Percentiles rank a stretch among this genome's conserved stretches.
These are phyloP conservation scores for Hypomontagnella monticulosa DNA, from an alignment of 495 filamentous ascomycete species.

Conservation along the genomic window DNA sequence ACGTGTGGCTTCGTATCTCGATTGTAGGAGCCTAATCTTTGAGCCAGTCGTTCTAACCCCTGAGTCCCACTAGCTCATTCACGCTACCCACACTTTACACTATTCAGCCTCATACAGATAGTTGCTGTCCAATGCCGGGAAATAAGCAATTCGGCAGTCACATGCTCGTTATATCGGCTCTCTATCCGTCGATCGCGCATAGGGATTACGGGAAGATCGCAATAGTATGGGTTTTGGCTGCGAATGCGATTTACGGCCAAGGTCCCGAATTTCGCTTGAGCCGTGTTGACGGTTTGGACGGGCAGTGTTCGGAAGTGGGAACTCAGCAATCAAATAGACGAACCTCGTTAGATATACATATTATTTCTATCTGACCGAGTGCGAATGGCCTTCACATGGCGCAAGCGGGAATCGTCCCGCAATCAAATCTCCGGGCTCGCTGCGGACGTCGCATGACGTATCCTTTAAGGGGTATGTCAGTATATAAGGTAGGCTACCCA, in stretches of 20 bases:
- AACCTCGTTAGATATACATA: not conserved
- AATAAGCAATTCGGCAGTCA: too few species aligned
- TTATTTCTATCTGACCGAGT: not conserved
- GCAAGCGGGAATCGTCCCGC: not conserved
- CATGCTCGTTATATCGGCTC: too few species aligned
- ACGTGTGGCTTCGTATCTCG: too few species aligned
- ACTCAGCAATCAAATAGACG: not conserved
- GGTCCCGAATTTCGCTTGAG: slow-evolving; percentile 1
- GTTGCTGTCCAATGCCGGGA: too few species aligned
- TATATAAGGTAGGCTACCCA: slow-evolving; percentile 2
- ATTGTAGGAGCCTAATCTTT: too few species aligned
- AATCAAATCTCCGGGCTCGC: not conserved
- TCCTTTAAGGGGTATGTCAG: not conserved
- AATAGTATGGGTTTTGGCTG: not conserved
- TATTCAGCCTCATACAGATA: too few species aligned
- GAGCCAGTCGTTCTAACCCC: too few species aligned
- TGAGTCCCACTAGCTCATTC: too few species aligned
- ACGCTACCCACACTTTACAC: too few species aligned
- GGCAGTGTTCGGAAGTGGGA: not conserved
- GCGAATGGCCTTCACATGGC: not conserved
- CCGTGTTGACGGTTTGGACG: not conserved
- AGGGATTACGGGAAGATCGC: too few species aligned
- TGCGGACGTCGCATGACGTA: slow-evolving; percentile 1
- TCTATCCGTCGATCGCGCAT: too few species aligned
- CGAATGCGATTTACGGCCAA: slow-evolving; percentile 2